Conservation (phyloP, 306 rosid genomes). For the Sesbania bispinosa region DNA sequence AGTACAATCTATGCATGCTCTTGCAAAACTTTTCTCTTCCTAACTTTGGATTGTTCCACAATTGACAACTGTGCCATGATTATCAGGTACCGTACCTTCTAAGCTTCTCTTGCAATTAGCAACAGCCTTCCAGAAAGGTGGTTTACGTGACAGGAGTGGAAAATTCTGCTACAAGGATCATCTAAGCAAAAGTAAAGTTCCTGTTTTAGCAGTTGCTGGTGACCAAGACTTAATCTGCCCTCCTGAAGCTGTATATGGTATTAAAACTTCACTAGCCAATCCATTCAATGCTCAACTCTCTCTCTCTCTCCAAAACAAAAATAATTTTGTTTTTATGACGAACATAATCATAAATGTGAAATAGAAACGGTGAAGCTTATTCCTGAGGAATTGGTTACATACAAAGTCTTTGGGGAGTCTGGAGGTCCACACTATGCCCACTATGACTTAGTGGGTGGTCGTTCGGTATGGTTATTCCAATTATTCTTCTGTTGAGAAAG, state of each 20-base stretch:
- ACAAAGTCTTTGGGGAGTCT: constrained; percentile 75
- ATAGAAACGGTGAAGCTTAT: constrained; percentile 82
- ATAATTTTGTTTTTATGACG: not conserved
- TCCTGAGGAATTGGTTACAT: constrained; percentile 58
- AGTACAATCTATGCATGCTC: not conserved
- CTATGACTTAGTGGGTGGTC: constrained; percentile 89
- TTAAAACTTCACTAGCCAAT: constrained; percentile 13
- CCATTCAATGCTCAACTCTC: not conserved
- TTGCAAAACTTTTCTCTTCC: not conserved
- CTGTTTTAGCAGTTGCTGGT: constrained; percentile 80
- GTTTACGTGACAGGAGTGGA: constrained; percentile 71
- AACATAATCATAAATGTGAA: constrained; percentile 18
- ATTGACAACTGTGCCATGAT: constrained; percentile 19
- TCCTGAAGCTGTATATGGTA: constrained; percentile 93
- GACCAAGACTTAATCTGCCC: constrained; percentile 85
- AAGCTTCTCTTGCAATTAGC: constrained; percentile 76
- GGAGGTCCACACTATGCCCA: constrained; percentile 88
- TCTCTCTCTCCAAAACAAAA: not conserved
- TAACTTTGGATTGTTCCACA: not conserved
- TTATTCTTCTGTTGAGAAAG: not conserved
- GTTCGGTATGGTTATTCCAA: constrained; percentile 46
- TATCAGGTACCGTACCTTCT: constrained; percentile 77
- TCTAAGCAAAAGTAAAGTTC: constrained; percentile 59
- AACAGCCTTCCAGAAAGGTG: constrained; percentile 61
- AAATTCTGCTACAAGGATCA: constrained; percentile 68